A percentile compares a stretch with the other conserved stretches of the same genome.
Conservation (phyloP, 2,329 filamentous ascomycete genomes). For the Colletotrichum acutatum region DNA sequence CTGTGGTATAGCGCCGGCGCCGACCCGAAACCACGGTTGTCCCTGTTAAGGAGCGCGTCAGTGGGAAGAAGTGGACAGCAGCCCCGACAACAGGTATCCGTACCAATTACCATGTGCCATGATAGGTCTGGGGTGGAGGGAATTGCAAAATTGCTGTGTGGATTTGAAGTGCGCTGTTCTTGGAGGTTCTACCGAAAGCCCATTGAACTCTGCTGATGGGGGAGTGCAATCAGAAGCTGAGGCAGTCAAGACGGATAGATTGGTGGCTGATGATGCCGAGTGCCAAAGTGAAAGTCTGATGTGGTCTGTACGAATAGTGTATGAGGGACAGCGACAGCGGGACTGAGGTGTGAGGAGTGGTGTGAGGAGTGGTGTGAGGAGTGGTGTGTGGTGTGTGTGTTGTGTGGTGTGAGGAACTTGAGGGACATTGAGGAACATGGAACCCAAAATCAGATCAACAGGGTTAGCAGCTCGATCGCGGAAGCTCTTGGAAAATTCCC, state of each 20-base stretch:
- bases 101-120: not conserved
- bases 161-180: not conserved
- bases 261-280: not conserved
- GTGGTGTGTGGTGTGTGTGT: no score
- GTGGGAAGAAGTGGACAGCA: conserved; percentile 1
- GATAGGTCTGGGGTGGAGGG: not conserved
- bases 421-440: conserved; percentile 9
- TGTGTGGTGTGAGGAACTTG: not conserved
- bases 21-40: conserved; percentile 16
- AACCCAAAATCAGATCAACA: conserved; percentile 30
- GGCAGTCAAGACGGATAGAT: not conserved
- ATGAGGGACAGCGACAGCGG: no score
- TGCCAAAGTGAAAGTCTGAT: not conserved
- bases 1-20: conserved; percentile 2
- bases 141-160: not conserved
- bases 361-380: no score
- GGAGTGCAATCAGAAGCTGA: not conserved
- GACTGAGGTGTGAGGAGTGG: no score
- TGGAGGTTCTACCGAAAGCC: not conserved
- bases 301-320: no score
- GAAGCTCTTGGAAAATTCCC: conserved; percentile 28
- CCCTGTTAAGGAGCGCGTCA: conserved; percentile 7
- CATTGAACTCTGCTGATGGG: not conserved
- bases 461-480: conserved; percentile 32
- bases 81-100: not conserved